These are phyloP conservation scores for Leishmania amazonensis DNA, from an alignment of 208 protist genomes.

Conservation along the genomic window DNA sequence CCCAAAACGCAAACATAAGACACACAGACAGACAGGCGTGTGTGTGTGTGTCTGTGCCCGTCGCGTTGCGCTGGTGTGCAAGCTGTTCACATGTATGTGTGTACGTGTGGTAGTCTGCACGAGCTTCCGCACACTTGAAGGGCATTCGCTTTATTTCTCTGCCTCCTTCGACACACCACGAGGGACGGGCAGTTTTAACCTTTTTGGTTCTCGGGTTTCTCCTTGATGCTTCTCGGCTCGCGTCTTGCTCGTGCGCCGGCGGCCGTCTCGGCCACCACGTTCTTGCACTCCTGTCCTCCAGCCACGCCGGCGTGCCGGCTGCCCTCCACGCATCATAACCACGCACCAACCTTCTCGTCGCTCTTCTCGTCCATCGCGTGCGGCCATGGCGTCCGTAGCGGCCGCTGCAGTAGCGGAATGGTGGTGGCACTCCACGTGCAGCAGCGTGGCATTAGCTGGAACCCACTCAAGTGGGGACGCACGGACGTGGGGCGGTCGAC, in stretches of 20 bases:
- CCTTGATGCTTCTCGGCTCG: slow-evolving; percentile 9
- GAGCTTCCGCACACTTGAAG: background rate
- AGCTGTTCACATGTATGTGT: background rate
- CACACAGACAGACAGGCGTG: background rate
- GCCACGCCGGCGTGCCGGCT: background rate
- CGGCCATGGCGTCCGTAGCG: background rate
- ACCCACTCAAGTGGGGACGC: slow-evolving; percentile 56
- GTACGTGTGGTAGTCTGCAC: background rate
- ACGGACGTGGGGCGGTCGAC: slow-evolving; percentile 36
- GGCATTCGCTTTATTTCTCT: background rate
- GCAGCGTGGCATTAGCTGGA: slow-evolving; percentile 65
- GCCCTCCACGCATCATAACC: background rate
- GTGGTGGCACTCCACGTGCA: slow-evolving; percentile 16
- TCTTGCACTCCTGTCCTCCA: slow-evolving; percentile 1
- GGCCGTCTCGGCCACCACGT: background rate
- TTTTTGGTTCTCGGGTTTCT: background rate
- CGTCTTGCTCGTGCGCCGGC: slow-evolving; percentile 5
- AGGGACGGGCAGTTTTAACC: background rate
- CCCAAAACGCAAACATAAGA: background rate
- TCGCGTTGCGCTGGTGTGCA: background rate
- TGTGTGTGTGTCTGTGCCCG: background rate
- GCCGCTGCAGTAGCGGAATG: background rate
- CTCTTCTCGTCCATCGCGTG: slow-evolving; percentile 3
- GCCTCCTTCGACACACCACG: background rate
- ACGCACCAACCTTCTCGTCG: background rate